Percentiles rank a stretch among this genome's conserved stretches.
Conservation (phyloP, 257 asterid genomes). For the Striga asiatica region DNA sequence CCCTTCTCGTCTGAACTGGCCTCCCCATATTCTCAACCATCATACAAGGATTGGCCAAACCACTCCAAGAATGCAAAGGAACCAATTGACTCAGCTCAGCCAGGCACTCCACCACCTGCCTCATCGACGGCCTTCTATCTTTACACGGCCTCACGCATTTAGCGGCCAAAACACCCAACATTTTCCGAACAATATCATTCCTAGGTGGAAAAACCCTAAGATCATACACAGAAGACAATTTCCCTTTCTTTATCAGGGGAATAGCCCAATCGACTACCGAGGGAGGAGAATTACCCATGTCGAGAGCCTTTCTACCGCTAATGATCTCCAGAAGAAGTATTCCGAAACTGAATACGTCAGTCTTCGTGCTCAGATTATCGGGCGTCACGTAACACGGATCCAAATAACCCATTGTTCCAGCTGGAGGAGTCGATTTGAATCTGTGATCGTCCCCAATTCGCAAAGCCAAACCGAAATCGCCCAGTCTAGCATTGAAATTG, state of each 20-base stretch:
- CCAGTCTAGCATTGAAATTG: conserved; percentile 63
- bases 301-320: conserved; percentile 87
- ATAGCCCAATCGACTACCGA: conserved; percentile 83
- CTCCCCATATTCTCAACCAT: conserved; percentile 59
- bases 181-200: conserved; percentile 25
- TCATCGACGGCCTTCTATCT: conserved; percentile 79
- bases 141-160: conserved; percentile 81
- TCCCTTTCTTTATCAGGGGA: conserved; percentile 76
- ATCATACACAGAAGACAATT: conserved; percentile 42
- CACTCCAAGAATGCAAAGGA: conserved; percentile 57
- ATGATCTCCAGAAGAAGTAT: conserved; percentile 72
- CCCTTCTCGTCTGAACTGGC: conserved; percentile 41
- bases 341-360: conserved; percentile 78
- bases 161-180: conserved; percentile 58
- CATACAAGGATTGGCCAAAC: conserved; percentile 67
- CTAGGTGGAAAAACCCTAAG: conserved; percentile 48
- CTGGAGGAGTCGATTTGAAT: conserved; percentile 79
- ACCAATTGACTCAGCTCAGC: conserved; percentile 44
- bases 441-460: conserved; percentile 52
- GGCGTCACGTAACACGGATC: conserved; percentile 84
- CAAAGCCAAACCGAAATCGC: conserved; percentile 84
- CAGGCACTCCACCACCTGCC: conserved; percentile 55
- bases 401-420: conserved; percentile 91
- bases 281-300: conserved; percentile 63
- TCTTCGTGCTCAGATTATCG: conserved; percentile 63